Evolutionary conservation across 352 stramenopile species (phyloP), one percentile per base, ranked within the genome.

Genomic region (Thraustochytrium sp.): DNA sequence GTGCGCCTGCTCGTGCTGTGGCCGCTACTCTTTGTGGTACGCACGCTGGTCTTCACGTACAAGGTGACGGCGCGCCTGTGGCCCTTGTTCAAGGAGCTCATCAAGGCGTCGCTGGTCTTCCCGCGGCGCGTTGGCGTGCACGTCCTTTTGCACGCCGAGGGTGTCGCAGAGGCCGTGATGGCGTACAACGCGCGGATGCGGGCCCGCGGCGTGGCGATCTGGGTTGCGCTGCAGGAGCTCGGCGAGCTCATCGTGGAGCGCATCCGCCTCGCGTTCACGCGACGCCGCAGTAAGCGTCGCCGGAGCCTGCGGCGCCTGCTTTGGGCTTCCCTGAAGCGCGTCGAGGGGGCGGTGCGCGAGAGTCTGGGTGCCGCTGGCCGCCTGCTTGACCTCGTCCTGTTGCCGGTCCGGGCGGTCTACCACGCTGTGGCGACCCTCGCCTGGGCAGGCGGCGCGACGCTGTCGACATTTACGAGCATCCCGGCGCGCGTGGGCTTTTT

Each of bases 381-480:
- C 1, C 48, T 80, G 23, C 18, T 80, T 44, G 76, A 80, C 68
- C 42, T 80, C n/a, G 26, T 80, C 11, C 63, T 80, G 26, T 53
- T 80, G 34, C 68, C 68, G 26, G 68, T 36, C 5, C 48, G 53
- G 0, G 68, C 63, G 9, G 37, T 23, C 26, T 46, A 42, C 34
- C 53, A 48, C 34, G 68, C 68, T 16, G 13, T 63, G 5, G 9
- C 16, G 5, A 29, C 68, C 5, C 63, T 36, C 53, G 68, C 68
- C 4, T 40, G n/a, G 26, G 68, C 68, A 8, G 46, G 46, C 34
- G 23, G 37, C 42, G 34, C n/a, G 23, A 80, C 68, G 34, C 42
- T 80, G 21, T 18, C 13, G 8, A 36, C n/a, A 11, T 38, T 80
- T 1, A 1, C 21, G 68, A 44, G 40, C 31, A 72, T 80, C 2